Conservation (phyloP, 495 filamentous ascomycete species). For the Chaetomium fimeti region DNA sequence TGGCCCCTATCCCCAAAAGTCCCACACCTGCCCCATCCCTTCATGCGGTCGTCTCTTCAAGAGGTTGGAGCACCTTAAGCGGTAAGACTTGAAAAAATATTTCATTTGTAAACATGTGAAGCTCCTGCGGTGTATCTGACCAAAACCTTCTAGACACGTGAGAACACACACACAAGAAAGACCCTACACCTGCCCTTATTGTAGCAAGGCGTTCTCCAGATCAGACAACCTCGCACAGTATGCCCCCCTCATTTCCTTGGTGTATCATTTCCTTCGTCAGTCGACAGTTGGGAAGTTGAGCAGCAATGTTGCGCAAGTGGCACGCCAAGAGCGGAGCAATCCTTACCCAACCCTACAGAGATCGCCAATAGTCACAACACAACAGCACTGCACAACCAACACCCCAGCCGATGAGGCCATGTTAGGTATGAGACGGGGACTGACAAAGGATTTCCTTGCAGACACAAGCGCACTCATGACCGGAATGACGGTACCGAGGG, state of each 20-base stretch:
- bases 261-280: conserved; percentile 37
- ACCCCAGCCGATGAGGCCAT: conserved; percentile 26
- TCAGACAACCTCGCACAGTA: conserved; percentile 99
- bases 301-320: conserved; percentile 41
- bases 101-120: conserved; percentile 47
- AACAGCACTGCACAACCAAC: conserved; percentile 37
- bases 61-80: conserved; percentile 97
- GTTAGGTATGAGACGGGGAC: conserved; percentile 26
- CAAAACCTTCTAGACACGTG: conserved; percentile 80
- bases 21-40: conserved; percentile 97
- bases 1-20: conserved; percentile 94
- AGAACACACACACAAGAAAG: conserved; percentile 98
- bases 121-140: conserved; percentile 52
- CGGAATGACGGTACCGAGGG: conserved; percentile 70
- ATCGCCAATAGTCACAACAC: conserved; percentile 27
- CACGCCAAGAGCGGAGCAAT: conserved; percentile 28
- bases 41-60: conserved; percentile 97
- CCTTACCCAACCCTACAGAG: conserved; percentile 26
- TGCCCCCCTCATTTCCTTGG: conserved; percentile 46
- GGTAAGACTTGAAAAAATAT: conserved; percentile 62
- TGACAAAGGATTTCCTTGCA: conserved; percentile 45
- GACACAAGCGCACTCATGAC: conserved; percentile 95
- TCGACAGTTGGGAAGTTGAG: conserved; percentile 25
- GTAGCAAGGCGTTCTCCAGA: conserved; percentile 96
- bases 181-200: conserved; percentile 94